phyloP scores from a whole-genome alignment of 169 alveolate species.

The Plasmodium fragile region DNA sequence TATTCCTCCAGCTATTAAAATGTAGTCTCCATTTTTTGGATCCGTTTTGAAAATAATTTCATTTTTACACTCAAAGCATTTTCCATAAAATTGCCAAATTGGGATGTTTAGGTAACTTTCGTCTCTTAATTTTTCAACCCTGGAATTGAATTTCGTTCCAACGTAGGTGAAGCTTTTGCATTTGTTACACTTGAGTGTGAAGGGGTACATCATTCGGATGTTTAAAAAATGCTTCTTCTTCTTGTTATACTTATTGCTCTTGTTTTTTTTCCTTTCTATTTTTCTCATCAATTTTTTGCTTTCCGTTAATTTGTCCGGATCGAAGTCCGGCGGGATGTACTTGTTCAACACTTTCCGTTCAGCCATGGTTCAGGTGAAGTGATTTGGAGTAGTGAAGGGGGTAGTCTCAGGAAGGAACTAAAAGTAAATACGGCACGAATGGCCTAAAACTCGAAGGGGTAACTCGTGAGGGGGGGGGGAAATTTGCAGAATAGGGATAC shows the following conservation, averaged over 20 bases:
- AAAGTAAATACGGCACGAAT: neutral
- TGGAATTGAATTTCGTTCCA: conserved; percentile 98
- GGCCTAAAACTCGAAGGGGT: neutral
- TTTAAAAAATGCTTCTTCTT: conserved; percentile 90
- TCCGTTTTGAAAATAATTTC: conserved; percentile 96
- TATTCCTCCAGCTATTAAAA: conserved; percentile 93
- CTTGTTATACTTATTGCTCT: conserved; percentile 77
- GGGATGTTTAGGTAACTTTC: conserved; percentile 97
- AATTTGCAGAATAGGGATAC: neutral
- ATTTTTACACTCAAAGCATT: conserved; percentile 97
- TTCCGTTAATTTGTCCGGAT: conserved; percentile 95
- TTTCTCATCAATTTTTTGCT: conserved; percentile 88
- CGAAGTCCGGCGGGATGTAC: conserved; percentile 99
- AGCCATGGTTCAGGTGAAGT: conserved; percentile 90
- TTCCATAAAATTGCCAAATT: conserved; percentile 97
- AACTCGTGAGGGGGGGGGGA: neutral
- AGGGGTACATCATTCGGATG: conserved; percentile 99
- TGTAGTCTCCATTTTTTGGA: conserved; percentile 93
- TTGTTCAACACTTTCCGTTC: conserved; percentile 98
- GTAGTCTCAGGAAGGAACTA: neutral
- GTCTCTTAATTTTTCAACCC: conserved; percentile 93
- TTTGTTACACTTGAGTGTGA: conserved; percentile 96
- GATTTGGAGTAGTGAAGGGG: neutral
- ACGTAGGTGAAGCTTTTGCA: conserved; percentile 97
- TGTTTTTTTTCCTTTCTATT: conserved; percentile 85